These are phyloP conservation scores for Grosmannia serpens DNA, from an alignment of 2,329 filamentous ascomycete species.

Conservation along the genomic window DNA sequence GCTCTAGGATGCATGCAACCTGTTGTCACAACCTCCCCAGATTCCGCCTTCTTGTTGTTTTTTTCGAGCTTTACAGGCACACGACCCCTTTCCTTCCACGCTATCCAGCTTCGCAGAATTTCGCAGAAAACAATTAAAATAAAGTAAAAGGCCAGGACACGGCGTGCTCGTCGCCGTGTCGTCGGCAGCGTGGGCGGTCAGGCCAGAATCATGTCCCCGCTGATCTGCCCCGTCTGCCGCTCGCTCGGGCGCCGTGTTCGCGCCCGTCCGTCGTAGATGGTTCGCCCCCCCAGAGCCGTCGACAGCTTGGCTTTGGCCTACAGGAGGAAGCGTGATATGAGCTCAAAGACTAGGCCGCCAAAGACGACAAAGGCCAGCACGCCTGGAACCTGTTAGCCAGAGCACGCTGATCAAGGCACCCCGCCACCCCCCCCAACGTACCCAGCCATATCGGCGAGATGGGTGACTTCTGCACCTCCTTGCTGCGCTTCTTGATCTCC, in stretches of 20 bases:
- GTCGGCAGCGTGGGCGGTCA: too few species aligned
- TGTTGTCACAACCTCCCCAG: background rate
- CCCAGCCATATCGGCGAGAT: slow-evolving; percentile 55
- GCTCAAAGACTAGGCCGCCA: slow-evolving; percentile 48
- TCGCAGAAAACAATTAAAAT: too few species aligned
- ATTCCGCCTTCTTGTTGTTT: background rate
- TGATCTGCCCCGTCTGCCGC: background rate
- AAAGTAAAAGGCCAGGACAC: too few species aligned
- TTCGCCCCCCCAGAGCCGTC: too few species aligned
- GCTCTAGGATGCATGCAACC: background rate
- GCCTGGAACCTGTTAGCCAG: slow-evolving; percentile 21
- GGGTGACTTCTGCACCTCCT: slow-evolving; percentile 46
- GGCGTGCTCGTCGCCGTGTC: background rate
- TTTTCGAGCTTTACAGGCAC: background rate
- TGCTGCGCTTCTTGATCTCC: slow-evolving; percentile 48
- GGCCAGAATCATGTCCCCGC: too few species aligned
- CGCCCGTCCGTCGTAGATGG: background rate
- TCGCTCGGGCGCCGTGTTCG: background rate
- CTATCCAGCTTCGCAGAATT: too few species aligned
- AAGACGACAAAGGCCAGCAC: slow-evolving; percentile 50
- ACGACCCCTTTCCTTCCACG: background rate
- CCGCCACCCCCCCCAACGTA: slow-evolving; percentile 19
- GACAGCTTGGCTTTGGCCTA: too few species aligned
- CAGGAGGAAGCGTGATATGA: slow-evolving; percentile 38
- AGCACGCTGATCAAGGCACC: background rate